Evolutionary conservation across 495 filamentous ascomycete species (phyloP), one percentile per base, ranked within the genome.

Genomic region (Hyaloscypha finlandica): DNA sequence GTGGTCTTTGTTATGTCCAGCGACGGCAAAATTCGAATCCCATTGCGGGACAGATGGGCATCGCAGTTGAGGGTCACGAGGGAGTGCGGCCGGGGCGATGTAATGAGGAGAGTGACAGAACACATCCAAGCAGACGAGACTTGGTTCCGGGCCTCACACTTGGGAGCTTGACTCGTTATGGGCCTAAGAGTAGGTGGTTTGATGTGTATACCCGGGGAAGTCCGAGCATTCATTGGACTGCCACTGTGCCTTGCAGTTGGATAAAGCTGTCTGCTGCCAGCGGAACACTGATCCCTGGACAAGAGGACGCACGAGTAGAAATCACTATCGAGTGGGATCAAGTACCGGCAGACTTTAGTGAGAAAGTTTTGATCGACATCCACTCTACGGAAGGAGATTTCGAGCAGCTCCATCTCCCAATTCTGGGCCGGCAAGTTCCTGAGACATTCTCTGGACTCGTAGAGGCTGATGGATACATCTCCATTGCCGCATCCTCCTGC

Each of bases 171-270:
- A 86, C 86, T 67, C 85, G 83, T 5, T 91, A 88, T 67, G 84
- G 85, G 14, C 81, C 83, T 0, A 62, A 70, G 0, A 80, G 77
- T 1, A 83, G 87, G 63, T 90, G 82, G 78, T 84, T 91, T 59
- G 89, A 91, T 53, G 78, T 92, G 61, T 92, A 85, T 74, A 84
- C 78, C 42, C 80, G 85, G 29, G 89, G 90, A 35, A 85, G 81
- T 0, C 74, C 80, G 29, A 75, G 77, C 14, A 87, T 88, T 71
- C 75, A 76, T 56, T 92, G 85, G 81, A 79, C 70, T 6, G 80
- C 87, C n/a, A 76, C 79, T 8, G 77, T 81, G 6, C 77, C 79
- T 57, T 73, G 83, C 39, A 67, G 81, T 4, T 91, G 86, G 83
- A 78, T 92, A 39, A 81, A 81, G 59, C 75, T 88, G 11, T 85